Conservation (phyloP, 441 rosid genomes). For the Kokia cookei region DNA sequence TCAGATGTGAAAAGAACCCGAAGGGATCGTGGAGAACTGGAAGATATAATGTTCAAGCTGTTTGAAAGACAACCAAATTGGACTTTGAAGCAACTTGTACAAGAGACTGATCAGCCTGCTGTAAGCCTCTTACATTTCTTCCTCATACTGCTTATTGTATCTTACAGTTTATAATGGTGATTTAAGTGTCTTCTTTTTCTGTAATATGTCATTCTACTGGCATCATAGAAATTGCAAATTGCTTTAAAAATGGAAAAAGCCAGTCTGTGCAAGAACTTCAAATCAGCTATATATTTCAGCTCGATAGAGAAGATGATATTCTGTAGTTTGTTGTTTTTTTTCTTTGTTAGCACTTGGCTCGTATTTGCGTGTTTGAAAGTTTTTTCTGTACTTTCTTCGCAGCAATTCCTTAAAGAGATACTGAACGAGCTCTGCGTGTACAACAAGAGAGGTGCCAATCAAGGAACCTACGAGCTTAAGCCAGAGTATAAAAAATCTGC, state of each 20-base stretch:
- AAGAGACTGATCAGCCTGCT: conserved; percentile 94
- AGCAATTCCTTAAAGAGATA: conserved; percentile 95
- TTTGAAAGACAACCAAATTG: conserved; percentile 54
- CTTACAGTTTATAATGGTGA: background rate
- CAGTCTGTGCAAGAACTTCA: background rate
- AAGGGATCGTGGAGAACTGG: conserved; percentile 90
- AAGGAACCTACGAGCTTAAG: conserved; percentile 94
- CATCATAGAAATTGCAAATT: background rate
- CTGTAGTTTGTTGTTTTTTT: background rate
- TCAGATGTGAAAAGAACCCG: conserved; percentile 87
- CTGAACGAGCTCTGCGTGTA: conserved; percentile 86
- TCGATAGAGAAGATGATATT: background rate
- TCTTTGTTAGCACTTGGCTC: background rate
- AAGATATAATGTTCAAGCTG: conserved; percentile 70
- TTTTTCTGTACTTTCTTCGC: conserved; percentile 17
- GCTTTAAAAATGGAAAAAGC: background rate
- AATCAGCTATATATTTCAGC: background rate
- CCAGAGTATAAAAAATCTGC: conserved; percentile 86
- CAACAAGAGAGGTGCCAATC: conserved; percentile 91
- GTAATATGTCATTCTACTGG: background rate
- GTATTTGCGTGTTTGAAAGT: background rate
- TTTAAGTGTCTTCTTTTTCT: background rate
- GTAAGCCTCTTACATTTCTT: conserved; percentile 23
- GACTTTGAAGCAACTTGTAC: conserved; percentile 89
- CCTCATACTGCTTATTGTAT: background rate